Evolutionary conservation across 768 basidiomycete species (phyloP).

Genomic region (Phylloporus sp.): DNA sequence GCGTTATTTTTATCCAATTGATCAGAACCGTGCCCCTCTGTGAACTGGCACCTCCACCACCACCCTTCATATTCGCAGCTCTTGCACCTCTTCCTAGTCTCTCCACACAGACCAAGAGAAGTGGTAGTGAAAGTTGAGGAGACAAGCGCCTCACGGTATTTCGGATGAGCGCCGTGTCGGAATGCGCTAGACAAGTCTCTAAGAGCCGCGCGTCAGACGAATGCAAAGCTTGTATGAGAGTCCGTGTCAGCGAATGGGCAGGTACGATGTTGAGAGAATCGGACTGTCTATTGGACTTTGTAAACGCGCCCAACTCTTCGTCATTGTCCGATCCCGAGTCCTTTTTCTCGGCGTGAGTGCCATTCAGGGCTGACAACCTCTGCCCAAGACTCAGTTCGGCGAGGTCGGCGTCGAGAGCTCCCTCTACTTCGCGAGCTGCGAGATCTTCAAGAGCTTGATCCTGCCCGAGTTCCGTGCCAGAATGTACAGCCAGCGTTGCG

Average conservation of each 20-base stretch:
- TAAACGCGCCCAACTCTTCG: constrained; percentile 34
- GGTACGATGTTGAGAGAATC: constrained; percentile 48
- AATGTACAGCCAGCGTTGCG: constrained; percentile 54
- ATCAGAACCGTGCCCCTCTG: constrained; percentile 68
- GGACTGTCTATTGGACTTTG: constrained; percentile 13
- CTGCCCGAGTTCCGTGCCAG: constrained; percentile 63
- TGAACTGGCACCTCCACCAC: constrained; percentile 73
- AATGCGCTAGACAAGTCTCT: constrained; percentile 82
- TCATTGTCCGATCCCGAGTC: constrained; percentile 43
- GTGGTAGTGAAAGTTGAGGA: constrained; percentile 77
- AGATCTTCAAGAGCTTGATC: constrained; percentile 49
- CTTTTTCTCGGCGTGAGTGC: constrained; percentile 36
- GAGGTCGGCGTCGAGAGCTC: constrained; percentile 73
- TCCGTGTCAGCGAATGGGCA: constrained; percentile 84
- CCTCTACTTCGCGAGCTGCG: constrained; percentile 49
- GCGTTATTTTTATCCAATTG: constrained; percentile 74
- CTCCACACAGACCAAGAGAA: constrained; percentile 87
- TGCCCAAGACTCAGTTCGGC: constrained; percentile 92
- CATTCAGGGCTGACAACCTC: constrained; percentile 70
- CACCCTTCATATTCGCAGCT: constrained; percentile 68
- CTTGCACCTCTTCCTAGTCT: constrained; percentile 73
- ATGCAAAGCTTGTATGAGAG: constrained; percentile 93
- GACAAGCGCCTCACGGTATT: constrained; percentile 86
- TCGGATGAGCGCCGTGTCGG: constrained; percentile 72
- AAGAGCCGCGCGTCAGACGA: constrained; percentile 86